Conservation (phyloP, 1,284 basidiomycete genomes). For the Sporisorium graminicola region DNA sequence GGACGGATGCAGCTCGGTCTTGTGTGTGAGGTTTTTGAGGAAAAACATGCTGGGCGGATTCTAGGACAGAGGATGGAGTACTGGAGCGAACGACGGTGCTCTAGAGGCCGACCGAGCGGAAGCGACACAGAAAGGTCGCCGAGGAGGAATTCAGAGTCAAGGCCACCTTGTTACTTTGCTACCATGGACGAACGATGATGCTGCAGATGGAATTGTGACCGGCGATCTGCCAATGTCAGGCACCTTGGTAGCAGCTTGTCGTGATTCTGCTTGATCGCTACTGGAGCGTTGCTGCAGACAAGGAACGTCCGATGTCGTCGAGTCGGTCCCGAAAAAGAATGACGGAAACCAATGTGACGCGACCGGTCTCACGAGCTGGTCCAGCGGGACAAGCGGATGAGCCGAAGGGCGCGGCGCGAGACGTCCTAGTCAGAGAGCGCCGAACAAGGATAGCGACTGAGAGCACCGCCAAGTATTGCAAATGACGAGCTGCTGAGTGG, state of each 20-base stretch:
- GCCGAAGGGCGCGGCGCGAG: background rate
- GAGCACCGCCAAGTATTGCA: conserved; percentile 1
- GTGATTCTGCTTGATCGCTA: too few relatives aligned
- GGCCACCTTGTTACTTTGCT: background rate
- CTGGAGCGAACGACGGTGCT: background rate
- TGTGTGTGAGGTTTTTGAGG: conserved; percentile 89
- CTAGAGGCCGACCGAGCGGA: background rate
- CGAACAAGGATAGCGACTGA: background rate
- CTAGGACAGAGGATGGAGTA: background rate
- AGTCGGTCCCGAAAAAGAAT: background rate
- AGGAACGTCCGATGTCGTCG: background rate
- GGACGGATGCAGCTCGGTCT: conserved; percentile 94
- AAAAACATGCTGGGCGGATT: conserved; percentile 55
- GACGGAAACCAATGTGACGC: background rate
- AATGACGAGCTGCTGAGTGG: conserved; percentile 3
- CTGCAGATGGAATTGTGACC: background rate
- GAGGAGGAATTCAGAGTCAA: background rate
- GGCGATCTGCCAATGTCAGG: too few relatives aligned
- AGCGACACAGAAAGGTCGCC: too few relatives aligned
- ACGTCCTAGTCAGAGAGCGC: background rate
- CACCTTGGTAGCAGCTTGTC: too few relatives aligned
- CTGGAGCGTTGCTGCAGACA: background rate
- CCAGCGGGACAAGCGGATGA: background rate
- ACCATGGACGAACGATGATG: background rate
- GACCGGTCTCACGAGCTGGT: background rate